Percentiles rank a stretch among this genome's conserved stretches.
These are phyloP conservation scores for Setaria italica DNA, from an alignment of 202 grass and related monocot species.

Conservation along the genomic window DNA sequence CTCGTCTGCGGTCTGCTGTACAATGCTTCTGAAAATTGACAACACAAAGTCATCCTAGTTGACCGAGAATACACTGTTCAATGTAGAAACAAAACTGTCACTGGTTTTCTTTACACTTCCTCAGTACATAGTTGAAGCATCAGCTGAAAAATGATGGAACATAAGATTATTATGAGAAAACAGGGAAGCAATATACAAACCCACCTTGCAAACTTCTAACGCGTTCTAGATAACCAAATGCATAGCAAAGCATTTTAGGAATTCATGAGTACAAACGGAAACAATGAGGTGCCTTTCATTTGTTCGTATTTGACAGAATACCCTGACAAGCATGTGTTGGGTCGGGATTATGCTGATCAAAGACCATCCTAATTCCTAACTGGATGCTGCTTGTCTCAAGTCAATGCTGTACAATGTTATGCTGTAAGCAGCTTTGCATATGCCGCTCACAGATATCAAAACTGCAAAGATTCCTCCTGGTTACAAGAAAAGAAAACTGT, in stretches of 20 bases:
- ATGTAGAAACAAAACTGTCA: background rate
- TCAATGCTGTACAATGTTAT: background rate
- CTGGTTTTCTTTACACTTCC: background rate
- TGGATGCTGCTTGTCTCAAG: constrained; percentile 2
- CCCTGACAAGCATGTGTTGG: constrained; percentile 21
- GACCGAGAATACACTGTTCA: background rate
- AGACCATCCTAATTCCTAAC: constrained; percentile 8
- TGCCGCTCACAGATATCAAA: constrained; percentile 14
- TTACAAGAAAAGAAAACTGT: constrained; percentile 1
- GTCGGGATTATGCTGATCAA: constrained; percentile 34
- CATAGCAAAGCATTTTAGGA: constrained; percentile 18
- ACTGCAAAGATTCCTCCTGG: constrained; percentile 22
- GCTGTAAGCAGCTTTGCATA: constrained; percentile 6
- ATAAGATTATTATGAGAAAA: constrained; percentile 28
- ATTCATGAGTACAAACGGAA: constrained; percentile 16
- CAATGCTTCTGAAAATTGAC: constrained; percentile 1
- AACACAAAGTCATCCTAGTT: background rate
- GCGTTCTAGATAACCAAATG: constrained; percentile 17
- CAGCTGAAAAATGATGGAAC: background rate
- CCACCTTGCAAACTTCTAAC: constrained; percentile 2
- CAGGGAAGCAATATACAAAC: background rate
- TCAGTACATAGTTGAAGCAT: background rate
- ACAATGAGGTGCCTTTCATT: constrained; percentile 9
- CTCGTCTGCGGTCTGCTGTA: no score
- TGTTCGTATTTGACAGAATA: constrained; percentile 5